A percentile compares a stretch with the other conserved stretches of the same genome.
phyloP scores from a whole-genome alignment of 2,329 filamentous ascomycete species.

The Microsporum canis region DNA sequence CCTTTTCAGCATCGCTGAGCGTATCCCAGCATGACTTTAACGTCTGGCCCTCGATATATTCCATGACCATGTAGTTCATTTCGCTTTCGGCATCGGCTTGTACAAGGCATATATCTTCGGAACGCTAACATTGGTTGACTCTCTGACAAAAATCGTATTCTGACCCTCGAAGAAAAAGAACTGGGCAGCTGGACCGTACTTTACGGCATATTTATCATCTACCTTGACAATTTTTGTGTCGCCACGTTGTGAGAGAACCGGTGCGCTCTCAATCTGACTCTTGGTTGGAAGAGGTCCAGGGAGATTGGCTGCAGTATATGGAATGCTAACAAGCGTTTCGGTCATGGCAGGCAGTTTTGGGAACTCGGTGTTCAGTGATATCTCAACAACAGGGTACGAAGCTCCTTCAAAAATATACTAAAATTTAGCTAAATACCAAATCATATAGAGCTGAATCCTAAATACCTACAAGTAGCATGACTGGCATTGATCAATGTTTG shows the following conservation, averaged over 20 bases:
- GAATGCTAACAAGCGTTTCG: constrained; percentile 10
- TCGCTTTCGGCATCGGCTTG: constrained; percentile 6
- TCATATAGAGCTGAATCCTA: too few species aligned
- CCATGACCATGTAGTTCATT: constrained; percentile 24
- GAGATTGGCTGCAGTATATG: constrained; percentile 14
- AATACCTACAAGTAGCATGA: too few species aligned
- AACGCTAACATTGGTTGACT: constrained; percentile 19
- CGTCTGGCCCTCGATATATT: constrained; percentile 20
- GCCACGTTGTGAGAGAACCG: constrained; percentile 6
- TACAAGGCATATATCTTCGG: constrained; percentile 25
- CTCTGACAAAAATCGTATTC: constrained; percentile 24
- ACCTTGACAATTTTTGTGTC: constrained; percentile 17
- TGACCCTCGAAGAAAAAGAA: constrained; percentile 22
- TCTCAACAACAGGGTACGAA: too few species aligned
- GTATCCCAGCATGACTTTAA: constrained; percentile 17
- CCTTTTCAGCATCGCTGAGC: constrained; percentile 18
- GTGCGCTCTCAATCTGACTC: constrained; percentile 7
- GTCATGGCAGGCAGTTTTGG: background rate
- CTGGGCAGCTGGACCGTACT: constrained; percentile 16
- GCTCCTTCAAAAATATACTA: too few species aligned
- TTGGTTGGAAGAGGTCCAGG: constrained; percentile 17
- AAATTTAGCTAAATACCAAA: too few species aligned
- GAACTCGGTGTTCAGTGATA: too few species aligned
- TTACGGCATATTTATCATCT: constrained; percentile 17
- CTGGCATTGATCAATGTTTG: too few species aligned